Conservation (phyloP, 768 basidiomycete species). For the Mycena rosella region DNA sequence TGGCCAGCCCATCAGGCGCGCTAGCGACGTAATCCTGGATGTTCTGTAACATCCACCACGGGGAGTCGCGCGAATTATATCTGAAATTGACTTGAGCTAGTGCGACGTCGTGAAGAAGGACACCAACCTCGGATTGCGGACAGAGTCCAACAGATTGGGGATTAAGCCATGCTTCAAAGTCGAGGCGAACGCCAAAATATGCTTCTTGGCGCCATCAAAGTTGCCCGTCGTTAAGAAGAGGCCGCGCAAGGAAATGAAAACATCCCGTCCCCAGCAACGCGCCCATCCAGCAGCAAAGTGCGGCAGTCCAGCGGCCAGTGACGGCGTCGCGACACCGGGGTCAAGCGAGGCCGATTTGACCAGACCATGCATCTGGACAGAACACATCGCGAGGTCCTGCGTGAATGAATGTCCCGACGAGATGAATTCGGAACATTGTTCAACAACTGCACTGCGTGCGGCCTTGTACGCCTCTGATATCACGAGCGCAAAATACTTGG, state of each 20-base stretch:
- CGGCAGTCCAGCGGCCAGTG: conserved; percentile 93
- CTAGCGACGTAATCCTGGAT: conserved; percentile 93
- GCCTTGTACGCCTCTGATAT: conserved; percentile 95
- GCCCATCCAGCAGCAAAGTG: conserved; percentile 97
- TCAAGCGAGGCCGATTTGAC: conserved; percentile 93
- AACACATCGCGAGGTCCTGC: conserved; percentile 87
- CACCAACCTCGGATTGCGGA: conserved; percentile 81
- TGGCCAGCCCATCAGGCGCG: conserved; percentile 86
- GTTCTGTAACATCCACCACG: conserved; percentile 99
- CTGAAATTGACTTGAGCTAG: conserved; percentile 49
- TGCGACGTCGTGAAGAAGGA: background rate
- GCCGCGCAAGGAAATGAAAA: conserved; percentile 94
- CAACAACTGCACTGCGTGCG: conserved; percentile 83
- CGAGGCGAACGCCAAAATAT: conserved; percentile 93
- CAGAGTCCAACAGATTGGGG: conserved; percentile 94
- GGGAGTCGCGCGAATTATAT: conserved; percentile 97
- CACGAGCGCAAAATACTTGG: conserved; percentile 96
- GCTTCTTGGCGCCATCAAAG: conserved; percentile 85
- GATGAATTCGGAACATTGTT: conserved; percentile 91
- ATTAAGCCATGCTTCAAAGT: conserved; percentile 96
- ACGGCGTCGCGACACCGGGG: conserved; percentile 76
- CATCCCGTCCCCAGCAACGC: conserved; percentile 95
- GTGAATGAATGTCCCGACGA: conserved; percentile 89
- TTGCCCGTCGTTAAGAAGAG: conserved; percentile 95
- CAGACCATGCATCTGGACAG: conserved; percentile 91